Evolutionary conservation across 164 flowering plant species (phyloP).

Genomic region (Vitis riparia): DNA sequence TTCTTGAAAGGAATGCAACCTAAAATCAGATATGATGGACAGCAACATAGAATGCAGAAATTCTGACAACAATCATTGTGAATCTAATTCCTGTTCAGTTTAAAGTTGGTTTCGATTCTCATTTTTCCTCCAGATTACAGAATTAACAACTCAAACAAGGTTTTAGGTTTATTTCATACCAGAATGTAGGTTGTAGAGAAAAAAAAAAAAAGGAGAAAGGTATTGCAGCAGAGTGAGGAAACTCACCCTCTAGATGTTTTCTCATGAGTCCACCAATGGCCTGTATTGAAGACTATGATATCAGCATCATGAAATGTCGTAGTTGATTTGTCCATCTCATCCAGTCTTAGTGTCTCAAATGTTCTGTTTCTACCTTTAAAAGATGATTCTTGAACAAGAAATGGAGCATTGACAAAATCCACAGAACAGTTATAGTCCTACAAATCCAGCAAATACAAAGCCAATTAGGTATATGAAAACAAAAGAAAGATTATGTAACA

Average conservation of each 20-base stretch:
- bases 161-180: not conserved
- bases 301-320: slow-evolving; percentile 66
- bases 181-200: not conserved
- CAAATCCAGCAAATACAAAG: slow-evolving; percentile 14
- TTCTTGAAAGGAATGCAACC: not conserved
- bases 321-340: slow-evolving; percentile 68
- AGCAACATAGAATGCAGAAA: not conserved
- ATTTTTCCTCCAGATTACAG: not conserved
- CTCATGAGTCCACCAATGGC: slow-evolving; percentile 98
- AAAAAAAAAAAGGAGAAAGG: not conserved
- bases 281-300: slow-evolving; percentile 75
- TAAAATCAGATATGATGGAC: not conserved
- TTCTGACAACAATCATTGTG: not conserved
- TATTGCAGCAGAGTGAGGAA: not conserved
- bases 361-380: slow-evolving; percentile 42
- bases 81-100: not conserved
- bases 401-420: slow-evolving; percentile 73
- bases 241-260: slow-evolving; percentile 84
- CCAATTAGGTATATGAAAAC: not conserved
- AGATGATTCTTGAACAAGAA: slow-evolving; percentile 62
- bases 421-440: slow-evolving; percentile 78
- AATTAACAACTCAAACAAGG: not conserved
- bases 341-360: slow-evolving; percentile 70
- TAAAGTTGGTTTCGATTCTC: not conserved
- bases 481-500: not conserved